Evolutionary conservation across 2,329 filamentous ascomycete species (phyloP).

Genomic region (Exophiala aquamarina): DNA sequence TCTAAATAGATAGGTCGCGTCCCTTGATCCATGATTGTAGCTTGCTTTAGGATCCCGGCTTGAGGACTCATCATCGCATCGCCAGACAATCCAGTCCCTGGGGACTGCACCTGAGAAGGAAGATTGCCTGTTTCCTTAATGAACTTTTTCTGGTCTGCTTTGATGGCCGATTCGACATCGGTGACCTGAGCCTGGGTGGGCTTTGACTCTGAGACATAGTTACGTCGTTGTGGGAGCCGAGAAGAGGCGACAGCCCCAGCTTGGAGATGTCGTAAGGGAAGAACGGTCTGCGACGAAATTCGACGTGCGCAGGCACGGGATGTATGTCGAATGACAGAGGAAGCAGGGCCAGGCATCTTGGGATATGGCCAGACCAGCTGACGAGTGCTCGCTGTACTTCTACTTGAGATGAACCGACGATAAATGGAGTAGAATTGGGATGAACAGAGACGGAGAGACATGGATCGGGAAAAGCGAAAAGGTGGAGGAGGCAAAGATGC

Average conservation of each 20-base stretch:
- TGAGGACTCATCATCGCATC: constrained; percentile 78
- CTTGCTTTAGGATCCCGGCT: constrained; percentile 82
- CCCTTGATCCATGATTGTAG: constrained; percentile 88
- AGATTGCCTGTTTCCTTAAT: constrained; percentile 56
- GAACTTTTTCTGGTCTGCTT: constrained; percentile 81
- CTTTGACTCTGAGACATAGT: constrained; percentile 83
- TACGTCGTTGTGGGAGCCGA: constrained; percentile 50
- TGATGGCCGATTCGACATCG: constrained; percentile 74
- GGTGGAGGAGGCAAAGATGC: no score
- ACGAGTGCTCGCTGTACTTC: constrained; percentile 1
- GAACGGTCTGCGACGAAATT: constrained; percentile 41
- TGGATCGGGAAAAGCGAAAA: no score
- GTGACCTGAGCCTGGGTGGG: constrained; percentile 76
- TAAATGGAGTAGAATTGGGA: no score
- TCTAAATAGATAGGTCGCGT: constrained; percentile 95
- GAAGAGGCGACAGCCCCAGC: constrained; percentile 40
- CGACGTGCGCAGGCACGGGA: constrained; percentile 59
- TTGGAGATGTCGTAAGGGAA: constrained; percentile 35
- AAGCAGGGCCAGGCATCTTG: constrained; percentile 65
- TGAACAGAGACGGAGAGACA: no score
- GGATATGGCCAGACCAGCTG: constrained; percentile 17
- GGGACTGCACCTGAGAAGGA: constrained; percentile 59
- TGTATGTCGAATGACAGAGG: constrained; percentile 72
- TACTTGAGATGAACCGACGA: neutral
- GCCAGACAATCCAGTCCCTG: constrained; percentile 57